Base-by-base conservation (phyloP, 2,329 filamentous ascomycete genomes). In the Aspergillus fijiensis region DNA sequence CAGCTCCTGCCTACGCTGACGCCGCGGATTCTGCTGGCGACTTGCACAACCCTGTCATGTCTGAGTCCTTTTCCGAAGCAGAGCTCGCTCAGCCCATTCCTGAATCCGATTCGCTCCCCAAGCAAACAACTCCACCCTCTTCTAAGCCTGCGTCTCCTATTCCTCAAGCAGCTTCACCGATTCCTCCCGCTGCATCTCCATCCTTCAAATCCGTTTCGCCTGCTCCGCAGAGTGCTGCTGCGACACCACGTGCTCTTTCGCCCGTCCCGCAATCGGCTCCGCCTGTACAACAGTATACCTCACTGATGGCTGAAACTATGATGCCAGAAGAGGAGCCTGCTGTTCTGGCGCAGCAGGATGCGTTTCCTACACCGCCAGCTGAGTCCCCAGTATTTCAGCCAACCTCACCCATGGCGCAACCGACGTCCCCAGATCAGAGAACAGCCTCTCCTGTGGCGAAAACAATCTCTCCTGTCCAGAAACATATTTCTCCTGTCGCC, bases 1-100 rank as follows among this genome's bases (percentile, higher is more conserved):
- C 69, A 61, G 69, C 63, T 60, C 55, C 69, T 54, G 61, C 67
- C 55, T 65, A 60, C 56, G 51, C 63, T 25, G 64, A 67, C 59
- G 51, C 60, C 9, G 64, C 57, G 14, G 60, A 55, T 21, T 58
- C 55, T 29, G 60, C 60, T 42, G 35, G 57, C 27, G 58, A 62
- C 50, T 59, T 25, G 60, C 64, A 25, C 68, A 64, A 64, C 49
- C 29, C 27, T 52, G 58, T 33, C 45, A 62, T 59, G 53, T 53
- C 33, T 60, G 63, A 59, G 31, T 49, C 52, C 47, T 62, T 57
- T 45, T 55, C 54, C 25, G 58, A 61, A 31, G 33, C 56, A 51
- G 55, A 58, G 23, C 27, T 52, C 42, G 56, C 58, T 29, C 57
- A 60, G n/a, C 51, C 62, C 21, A 54, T 49, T 16, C 59, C 57